Conservation (phyloP, 2,329 filamentous ascomycete species). For the Aspergillus thermomutatus region DNA sequence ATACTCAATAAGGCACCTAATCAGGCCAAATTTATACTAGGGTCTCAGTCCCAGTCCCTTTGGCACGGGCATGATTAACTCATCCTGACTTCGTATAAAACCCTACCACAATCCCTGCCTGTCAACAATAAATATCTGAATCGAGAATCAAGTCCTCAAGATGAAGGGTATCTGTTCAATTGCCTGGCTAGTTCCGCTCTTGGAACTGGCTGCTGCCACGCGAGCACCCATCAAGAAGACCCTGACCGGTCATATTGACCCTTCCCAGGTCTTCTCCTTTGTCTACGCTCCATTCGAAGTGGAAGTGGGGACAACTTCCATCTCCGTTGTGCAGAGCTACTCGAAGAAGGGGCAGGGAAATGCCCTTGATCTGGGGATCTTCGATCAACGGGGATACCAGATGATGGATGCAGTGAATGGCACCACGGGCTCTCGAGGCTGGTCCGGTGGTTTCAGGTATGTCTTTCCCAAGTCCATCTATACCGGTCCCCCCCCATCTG, state of each 20-base stretch:
- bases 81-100: neutral
- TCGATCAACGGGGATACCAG: neutral
- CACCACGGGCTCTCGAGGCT: neutral
- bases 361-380: neutral
- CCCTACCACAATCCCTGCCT: neutral
- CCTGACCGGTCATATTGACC: conserved; percentile 10
- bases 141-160: neutral
- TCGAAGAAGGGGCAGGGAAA: neutral
- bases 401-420: neutral
- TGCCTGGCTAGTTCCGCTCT: neutral
- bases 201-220: neutral
- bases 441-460: neutral
- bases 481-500: too few species aligned
- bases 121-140: neutral
- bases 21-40: too few species aligned
- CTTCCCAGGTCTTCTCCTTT: conserved; percentile 17
- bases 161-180: neutral
- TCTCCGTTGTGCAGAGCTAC: neutral
- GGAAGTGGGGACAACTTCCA: neutral
- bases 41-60: neutral
- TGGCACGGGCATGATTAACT: neutral
- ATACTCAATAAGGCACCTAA: too few species aligned
- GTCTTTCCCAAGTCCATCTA: too few species aligned
- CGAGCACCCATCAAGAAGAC: conserved; percentile 7
- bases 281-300: conserved; percentile 12